Evolutionary conservation across 129 eudicot species (phyloP), one percentile per base, ranked within the genome.

Genomic region (Escallonia herrerae): DNA sequence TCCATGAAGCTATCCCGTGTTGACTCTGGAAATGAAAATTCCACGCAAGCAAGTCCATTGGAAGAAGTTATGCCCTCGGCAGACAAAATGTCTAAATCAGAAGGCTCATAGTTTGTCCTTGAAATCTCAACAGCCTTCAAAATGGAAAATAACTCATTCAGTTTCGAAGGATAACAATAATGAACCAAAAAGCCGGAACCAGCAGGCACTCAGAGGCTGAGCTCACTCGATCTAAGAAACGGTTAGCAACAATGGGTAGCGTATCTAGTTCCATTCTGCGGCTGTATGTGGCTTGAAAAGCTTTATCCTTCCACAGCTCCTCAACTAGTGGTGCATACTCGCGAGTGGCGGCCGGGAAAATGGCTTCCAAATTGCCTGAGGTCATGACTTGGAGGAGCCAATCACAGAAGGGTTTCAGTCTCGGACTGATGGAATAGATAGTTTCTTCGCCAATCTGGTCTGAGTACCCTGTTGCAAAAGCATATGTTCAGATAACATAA

Each of bases 61-160:
- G 87, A 83, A 57, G 79, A 71, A 57, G 81, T 64, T 47, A 87
- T 80, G 9, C 98, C 95, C 73, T 88, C 96, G 5, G 91, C 95
- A 75, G 86, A 83, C 66, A 93, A 65, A 60, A 93, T 85, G 80
- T 93, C 98, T 72, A 70, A 60, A 53, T 93, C 87, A 47, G 96
- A 93, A 53, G 98, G 98, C 67, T 85, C 95, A 63, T 88, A 93
- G 47, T 76, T 80, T 15, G 43, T n/a, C 56, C 83, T 78, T 8
- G 84, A 76, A 33, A 93, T 93, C 74, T 93, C 96, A 73, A 74
- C 87, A 65, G 90, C 95, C 97, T 90, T 72, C 60, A 75, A 60
- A 77, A 74, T 37, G 6, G 22, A 71, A 41, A 46, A 50, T 12
- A 59, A 58, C 8, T 10, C 7, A 22, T 46, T 8, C 64, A 43